Evolutionary conservation across 2,329 filamentous ascomycete genomes (phyloP).

Genomic region (Epichloe baconii): DNA sequence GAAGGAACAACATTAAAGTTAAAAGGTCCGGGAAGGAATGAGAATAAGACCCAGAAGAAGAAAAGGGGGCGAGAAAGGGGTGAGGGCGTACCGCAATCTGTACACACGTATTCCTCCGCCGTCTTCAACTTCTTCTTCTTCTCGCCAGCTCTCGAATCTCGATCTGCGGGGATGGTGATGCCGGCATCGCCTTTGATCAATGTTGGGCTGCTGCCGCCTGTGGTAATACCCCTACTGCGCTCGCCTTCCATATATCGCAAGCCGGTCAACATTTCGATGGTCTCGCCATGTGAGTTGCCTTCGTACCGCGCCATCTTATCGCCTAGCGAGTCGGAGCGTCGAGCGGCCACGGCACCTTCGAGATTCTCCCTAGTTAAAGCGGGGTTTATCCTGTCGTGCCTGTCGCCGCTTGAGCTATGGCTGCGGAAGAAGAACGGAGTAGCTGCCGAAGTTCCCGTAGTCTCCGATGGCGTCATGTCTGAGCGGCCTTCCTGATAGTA

Average conservation of each 20-base stretch:
- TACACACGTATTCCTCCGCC: slow-evolving; percentile 83
- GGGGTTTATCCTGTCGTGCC: slow-evolving; percentile 49
- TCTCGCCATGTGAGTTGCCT: slow-evolving; percentile 63
- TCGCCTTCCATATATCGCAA: slow-evolving; percentile 81
- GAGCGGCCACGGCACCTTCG: slow-evolving; percentile 54
- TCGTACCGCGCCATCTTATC: slow-evolving; percentile 82
- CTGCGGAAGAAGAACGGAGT: slow-evolving; percentile 17
- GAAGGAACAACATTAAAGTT: too few species aligned
- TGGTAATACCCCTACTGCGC: slow-evolving; percentile 75
- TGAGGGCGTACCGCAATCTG: slow-evolving; percentile 61
- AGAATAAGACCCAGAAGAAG: too few species aligned
- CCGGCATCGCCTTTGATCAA: slow-evolving; percentile 77
- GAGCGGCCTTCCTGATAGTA: slow-evolving; percentile 46
- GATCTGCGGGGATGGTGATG: slow-evolving; percentile 70
- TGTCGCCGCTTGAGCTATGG: slow-evolving; percentile 16
- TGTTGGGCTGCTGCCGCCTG: slow-evolving; percentile 67
- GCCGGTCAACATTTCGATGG: slow-evolving; percentile 87
- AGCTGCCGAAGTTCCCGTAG: slow-evolving; percentile 23
- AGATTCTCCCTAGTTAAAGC: slow-evolving; percentile 69
- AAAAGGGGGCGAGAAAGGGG: background rate
- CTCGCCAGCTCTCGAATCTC: slow-evolving; percentile 56
- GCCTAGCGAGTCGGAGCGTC: slow-evolving; percentile 59
- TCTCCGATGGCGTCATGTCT: slow-evolving; percentile 38
- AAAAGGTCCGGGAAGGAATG: too few species aligned
- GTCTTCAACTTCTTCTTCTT: slow-evolving; percentile 84